phyloP scores from a whole-genome alignment of 169 alveolate species.

The Plasmodium chabaudi region DNA sequence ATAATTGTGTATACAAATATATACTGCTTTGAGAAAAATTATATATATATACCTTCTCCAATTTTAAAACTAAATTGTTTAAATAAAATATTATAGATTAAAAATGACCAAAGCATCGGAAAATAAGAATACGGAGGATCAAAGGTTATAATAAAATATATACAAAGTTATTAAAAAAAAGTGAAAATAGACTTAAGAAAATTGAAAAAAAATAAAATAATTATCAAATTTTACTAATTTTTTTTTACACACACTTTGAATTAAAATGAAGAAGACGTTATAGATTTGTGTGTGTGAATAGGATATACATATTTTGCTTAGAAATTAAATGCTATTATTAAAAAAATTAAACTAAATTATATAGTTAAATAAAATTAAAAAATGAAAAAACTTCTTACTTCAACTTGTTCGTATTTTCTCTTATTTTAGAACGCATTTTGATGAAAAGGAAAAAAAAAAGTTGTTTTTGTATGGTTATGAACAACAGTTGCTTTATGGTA shows the following conservation, averaged over 20 bases:
- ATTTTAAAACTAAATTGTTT: not conserved
- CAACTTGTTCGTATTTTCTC: conserved; percentile 7
- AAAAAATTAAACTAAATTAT: too few relatives aligned
- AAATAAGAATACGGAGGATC: conserved; percentile 63
- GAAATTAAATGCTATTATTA: too few relatives aligned
- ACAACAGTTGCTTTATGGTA: conserved; percentile 65
- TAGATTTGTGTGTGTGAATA: too few relatives aligned
- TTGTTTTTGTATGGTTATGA: conserved; percentile 67
- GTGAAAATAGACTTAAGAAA: not conserved
- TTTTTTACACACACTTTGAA: not conserved
- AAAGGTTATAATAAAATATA: conserved; percentile 29
- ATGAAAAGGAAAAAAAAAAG: conserved; percentile 67
- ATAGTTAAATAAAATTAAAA: not conserved
- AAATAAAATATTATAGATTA: conserved; percentile 4
- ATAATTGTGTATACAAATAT: too few relatives aligned
- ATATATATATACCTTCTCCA: too few relatives aligned
- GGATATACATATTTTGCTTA: too few relatives aligned
- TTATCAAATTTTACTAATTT: not conserved
- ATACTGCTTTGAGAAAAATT: too few relatives aligned
- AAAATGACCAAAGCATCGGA: conserved; percentile 61
- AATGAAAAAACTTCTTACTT: conserved; percentile 4
- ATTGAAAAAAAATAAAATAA: not conserved
- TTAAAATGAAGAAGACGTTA: too few relatives aligned
- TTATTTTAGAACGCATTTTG: conserved; percentile 45
- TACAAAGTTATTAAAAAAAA: conserved; percentile 3